phyloP scores from a whole-genome alignment of 2,329 filamentous ascomycete species.

The Sporothrix euskadiensis region DNA sequence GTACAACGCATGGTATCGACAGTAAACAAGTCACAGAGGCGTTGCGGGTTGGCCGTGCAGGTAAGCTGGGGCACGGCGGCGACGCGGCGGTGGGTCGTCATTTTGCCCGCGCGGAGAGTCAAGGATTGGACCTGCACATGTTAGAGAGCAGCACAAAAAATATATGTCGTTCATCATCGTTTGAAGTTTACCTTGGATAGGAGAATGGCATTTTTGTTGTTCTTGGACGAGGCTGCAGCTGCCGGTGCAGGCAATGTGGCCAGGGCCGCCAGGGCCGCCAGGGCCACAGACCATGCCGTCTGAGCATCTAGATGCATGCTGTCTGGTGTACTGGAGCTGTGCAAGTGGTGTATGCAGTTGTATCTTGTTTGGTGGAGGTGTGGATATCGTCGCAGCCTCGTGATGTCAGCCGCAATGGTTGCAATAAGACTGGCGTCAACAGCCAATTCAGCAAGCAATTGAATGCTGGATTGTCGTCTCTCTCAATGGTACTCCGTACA shows the following conservation, averaged over 20 bases:
- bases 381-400: constrained; percentile 10
- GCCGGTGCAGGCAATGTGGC: constrained; percentile 13
- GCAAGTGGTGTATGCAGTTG: background rate
- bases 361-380: background rate
- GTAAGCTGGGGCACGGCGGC: constrained; percentile 74
- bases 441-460: background rate
- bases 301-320: constrained; percentile 10
- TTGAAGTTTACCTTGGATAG: constrained; percentile 59
- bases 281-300: constrained; percentile 13
- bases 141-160: constrained; percentile 37
- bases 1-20: constrained; percentile 85
- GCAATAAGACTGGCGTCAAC: background rate
- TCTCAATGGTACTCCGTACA: background rate
- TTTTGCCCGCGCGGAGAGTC: constrained; percentile 66
- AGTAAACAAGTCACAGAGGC: constrained; percentile 67
- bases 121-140: constrained; percentile 70
- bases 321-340: background rate
- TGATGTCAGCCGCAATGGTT: background rate
- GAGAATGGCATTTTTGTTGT: constrained; percentile 56
- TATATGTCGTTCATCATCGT: background rate
- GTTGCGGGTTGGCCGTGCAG: constrained; percentile 66
- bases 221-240: constrained; percentile 27
- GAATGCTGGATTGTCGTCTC: background rate
- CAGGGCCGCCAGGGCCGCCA: constrained; percentile 1
- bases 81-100: constrained; percentile 75